Evolutionary conservation across 2,329 filamentous ascomycete species (phyloP), one percentile per base, ranked within the genome.

Genomic region (Bipolaris oryzae): DNA sequence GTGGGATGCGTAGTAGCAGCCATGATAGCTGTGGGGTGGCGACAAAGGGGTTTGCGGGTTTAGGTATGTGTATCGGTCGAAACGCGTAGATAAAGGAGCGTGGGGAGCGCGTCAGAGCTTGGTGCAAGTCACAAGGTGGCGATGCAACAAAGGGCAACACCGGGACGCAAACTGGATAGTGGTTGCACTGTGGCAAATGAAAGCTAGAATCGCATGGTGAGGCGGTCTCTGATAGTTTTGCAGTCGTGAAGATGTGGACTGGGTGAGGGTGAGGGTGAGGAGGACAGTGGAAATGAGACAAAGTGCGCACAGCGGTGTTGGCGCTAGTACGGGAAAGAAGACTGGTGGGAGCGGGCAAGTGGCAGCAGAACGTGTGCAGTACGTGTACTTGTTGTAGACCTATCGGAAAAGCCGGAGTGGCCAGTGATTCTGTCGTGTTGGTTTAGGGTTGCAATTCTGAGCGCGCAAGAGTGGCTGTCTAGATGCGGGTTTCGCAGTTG

Each of bases 1-100:
- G 64, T 41, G 35, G 61, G 41, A 13, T 63, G 60, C 25, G 70
- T 55, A 37, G 70, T 50, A n/a, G 68, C 58, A 38, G 69, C 61
- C 70, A 73, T 73, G 15, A 28, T 64, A 18, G 44, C 28, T 7
- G 39, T 16, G 37, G 35, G 18, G 46, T 39, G 13, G n/a, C 38
- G 31, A 15, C 21, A 20, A 39, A 57, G 33, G 53, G 7, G 51
- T 28, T 46, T 50, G 60, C 37, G 34, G 23, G 43, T 10, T 23
- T 43, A 39, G 31, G 50, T 50, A 46, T 53, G 48, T 50, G 41
- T 53, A 45, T 4, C 33, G 39, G 38, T 46, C 38, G 11, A 53
- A 38, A 48, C 44, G 51, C 58, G 55, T 53, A 55, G 49, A 49
- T 53, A 50, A 50, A 58, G 50, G 49, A 49, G 55, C 25, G 50